Conservation (phyloP, 305 asterid species). For the Petunia hybrid region DNA sequence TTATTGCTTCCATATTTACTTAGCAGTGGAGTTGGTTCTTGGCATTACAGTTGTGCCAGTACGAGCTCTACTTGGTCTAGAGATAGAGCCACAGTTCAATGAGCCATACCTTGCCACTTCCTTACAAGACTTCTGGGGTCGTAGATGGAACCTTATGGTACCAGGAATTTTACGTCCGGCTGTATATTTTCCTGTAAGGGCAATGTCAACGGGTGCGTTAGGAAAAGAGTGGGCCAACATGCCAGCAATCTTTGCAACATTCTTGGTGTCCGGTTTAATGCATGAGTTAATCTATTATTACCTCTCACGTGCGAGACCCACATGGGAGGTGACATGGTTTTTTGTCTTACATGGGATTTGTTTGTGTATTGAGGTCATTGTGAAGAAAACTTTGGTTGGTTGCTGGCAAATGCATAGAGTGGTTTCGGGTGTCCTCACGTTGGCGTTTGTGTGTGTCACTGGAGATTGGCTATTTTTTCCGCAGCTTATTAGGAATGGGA, state of each 20-base stretch:
- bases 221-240: conserved; percentile 46
- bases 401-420: conserved; percentile 50
- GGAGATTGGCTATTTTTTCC: conserved; percentile 75
- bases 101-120: conserved; percentile 57
- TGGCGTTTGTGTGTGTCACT: conserved; percentile 60
- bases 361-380: conserved; percentile 50
- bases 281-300: conserved; percentile 71
- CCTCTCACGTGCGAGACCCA: conserved; percentile 57
- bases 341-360: conserved; percentile 67
- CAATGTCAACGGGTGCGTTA: neutral
- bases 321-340: conserved; percentile 87
- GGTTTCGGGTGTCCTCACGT: conserved; percentile 56
- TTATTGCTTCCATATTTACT: conserved; percentile 30
- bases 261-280: conserved; percentile 75
- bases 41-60: conserved; percentile 43
- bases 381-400: conserved; percentile 54
- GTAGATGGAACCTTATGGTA: conserved; percentile 63
- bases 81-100: conserved; percentile 56
- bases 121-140: conserved; percentile 64
- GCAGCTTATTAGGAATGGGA: conserved; percentile 52
- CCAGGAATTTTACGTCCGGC: conserved; percentile 45
- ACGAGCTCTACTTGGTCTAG: conserved; percentile 37
- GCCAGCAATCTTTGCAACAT: conserved; percentile 52
- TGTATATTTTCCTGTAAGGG: conserved; percentile 42
- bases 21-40: conserved; percentile 41